Conservation (phyloP, 1,284 basidiomycete genomes). For the Meira miltonrushii region DNA sequence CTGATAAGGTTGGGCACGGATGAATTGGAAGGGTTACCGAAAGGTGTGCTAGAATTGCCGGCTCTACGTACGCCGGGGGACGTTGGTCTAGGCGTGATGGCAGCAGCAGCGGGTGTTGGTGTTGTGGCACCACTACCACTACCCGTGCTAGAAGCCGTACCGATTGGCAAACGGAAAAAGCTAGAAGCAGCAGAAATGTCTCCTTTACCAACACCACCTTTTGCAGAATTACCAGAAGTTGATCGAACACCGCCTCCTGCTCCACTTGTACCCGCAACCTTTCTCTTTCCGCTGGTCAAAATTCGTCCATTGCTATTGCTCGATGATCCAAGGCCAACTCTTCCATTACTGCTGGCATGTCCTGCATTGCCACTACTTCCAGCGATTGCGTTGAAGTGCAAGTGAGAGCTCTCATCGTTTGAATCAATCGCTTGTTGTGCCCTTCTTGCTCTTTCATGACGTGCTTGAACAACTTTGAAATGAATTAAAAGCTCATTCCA, state of each 20-base stretch:
- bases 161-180: slow-evolving; percentile 8
- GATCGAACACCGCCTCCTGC: not conserved
- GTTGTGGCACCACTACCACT: not conserved
- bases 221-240: not conserved
- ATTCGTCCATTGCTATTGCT: not conserved
- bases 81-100: not conserved
- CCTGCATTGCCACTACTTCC: not conserved
- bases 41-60: too few relatives aligned
- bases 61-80: not conserved
- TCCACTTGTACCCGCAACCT: not conserved
- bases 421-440: not conserved
- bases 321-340: not conserved
- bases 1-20: too few relatives aligned
- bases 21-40: too few relatives aligned
- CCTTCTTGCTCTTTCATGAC: slow-evolving; percentile 36
- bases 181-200: not conserved
- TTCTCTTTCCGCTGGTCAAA: not conserved
- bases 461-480: slow-evolving; percentile 43
- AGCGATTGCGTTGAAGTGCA: not conserved
- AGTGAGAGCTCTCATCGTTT: not conserved
- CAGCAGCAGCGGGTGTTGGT: not conserved
- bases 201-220: not conserved
- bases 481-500: slow-evolving; percentile 47
- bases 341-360: not conserved
- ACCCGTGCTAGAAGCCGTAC: not conserved